These are phyloP conservation scores for Termitomyces sp. DNA, from an alignment of 768 basidiomycete species.

Conservation along the genomic window DNA sequence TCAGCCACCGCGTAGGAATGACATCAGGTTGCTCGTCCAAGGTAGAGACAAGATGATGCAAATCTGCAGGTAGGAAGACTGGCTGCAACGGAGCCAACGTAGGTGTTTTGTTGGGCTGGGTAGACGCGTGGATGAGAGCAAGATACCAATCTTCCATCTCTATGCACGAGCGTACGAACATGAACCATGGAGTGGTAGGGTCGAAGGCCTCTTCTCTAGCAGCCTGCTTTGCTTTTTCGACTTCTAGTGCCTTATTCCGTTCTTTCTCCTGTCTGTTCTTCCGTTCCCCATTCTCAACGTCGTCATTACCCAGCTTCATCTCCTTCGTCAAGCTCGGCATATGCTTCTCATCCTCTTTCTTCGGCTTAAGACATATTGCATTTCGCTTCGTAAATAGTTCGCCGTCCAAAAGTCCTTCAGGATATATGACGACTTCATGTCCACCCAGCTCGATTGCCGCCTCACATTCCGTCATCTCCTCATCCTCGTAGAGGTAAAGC, in stretches of 20 bases:
- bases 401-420: slow-evolving; percentile 75
- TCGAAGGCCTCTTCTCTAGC: slow-evolving; percentile 52
- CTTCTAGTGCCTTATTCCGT: slow-evolving; percentile 31
- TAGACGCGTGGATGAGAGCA: slow-evolving; percentile 72
- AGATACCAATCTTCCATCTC: slow-evolving; percentile 99
- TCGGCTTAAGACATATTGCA: slow-evolving; percentile 75
- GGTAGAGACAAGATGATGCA: slow-evolving; percentile 78
- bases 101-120: slow-evolving; percentile 60
- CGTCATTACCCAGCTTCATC: slow-evolving; percentile 40
- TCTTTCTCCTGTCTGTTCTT: slow-evolving; percentile 36
- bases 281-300: slow-evolving; percentile 30
- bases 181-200: slow-evolving; percentile 78
- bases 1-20: slow-evolving; percentile 97
- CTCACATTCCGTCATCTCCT: slow-evolving; percentile 85
- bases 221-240: slow-evolving; percentile 42
- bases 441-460: slow-evolving; percentile 85
- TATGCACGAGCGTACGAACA: slow-evolving; percentile 83
- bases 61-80: slow-evolving; percentile 75
- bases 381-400: slow-evolving; percentile 92
- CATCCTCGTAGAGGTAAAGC: slow-evolving; percentile 92
- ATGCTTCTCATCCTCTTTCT: slow-evolving; percentile 32
- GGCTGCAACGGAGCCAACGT: slow-evolving; percentile 57
- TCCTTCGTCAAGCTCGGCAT: slow-evolving; percentile 55
- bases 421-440: slow-evolving; percentile 75
- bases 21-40: slow-evolving; percentile 94